These are phyloP conservation scores for Talaromyces pinophilus DNA, from an alignment of 2,329 filamentous ascomycete genomes.

Conservation along the genomic window DNA sequence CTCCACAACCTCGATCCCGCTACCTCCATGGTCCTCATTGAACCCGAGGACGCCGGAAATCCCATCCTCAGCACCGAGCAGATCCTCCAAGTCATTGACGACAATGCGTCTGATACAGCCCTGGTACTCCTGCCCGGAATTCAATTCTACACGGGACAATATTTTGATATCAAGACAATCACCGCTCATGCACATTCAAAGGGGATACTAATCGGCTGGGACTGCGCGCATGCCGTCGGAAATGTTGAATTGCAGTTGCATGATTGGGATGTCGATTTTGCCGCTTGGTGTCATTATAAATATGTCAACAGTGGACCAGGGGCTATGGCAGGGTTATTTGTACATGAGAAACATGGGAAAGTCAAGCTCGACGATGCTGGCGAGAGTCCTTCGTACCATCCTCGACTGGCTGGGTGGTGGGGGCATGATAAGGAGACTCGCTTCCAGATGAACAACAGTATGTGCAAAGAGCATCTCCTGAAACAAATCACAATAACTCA, in stretches of 20 bases:
- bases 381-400: constrained; percentile 57
- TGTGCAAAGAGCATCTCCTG: background rate
- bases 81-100: constrained; percentile 72
- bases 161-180: constrained; percentile 79
- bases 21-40: constrained; percentile 72
- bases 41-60: constrained; percentile 56
- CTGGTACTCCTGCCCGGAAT: constrained; percentile 81
- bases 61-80: constrained; percentile 69
- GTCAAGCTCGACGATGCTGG: constrained; percentile 39
- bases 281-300: constrained; percentile 93
- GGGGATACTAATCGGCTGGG: constrained; percentile 79
- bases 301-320: constrained; percentile 87
- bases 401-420: constrained; percentile 81
- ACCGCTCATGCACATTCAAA: constrained; percentile 72
- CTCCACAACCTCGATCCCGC: constrained; percentile 68
- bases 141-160: constrained; percentile 89
- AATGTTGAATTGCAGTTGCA: constrained; percentile 79
- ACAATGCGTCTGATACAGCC: constrained; percentile 71
- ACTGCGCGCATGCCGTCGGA: constrained; percentile 81
- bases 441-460: constrained; percentile 77
- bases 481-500: background rate
- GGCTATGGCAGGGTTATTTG: constrained; percentile 75
- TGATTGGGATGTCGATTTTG: constrained; percentile 90
- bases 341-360: constrained; percentile 71
- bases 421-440: constrained; percentile 73